These are phyloP conservation scores for Aspergillus affinis DNA, from an alignment of 495 filamentous ascomycete genomes.

Conservation along the genomic window DNA sequence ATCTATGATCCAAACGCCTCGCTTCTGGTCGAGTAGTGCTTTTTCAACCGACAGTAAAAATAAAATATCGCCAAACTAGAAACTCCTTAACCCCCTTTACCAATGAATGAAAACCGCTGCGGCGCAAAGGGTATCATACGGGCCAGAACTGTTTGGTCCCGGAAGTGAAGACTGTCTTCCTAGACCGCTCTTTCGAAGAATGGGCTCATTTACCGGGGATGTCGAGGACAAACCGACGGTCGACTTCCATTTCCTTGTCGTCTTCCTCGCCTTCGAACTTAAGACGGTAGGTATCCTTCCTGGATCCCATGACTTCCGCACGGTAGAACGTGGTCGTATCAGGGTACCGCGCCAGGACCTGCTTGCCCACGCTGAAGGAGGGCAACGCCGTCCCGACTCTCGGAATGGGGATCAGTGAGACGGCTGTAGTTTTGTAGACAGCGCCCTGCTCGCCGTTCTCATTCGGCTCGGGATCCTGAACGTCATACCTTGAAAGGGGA, in stretches of 20 bases:
- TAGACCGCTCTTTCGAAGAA: not conserved
- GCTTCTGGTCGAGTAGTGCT: not conserved
- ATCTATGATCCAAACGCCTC: not conserved
- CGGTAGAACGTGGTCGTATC: slow-evolving; percentile 97
- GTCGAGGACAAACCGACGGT: slow-evolving; percentile 76
- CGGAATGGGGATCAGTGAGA: slow-evolving; percentile 83
- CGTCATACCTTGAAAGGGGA: slow-evolving; percentile 67
- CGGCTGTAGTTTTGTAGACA: slow-evolving; percentile 76
- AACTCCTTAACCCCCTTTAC: not conserved
- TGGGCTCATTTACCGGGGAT: slow-evolving; percentile 52
- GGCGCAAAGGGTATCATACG: not conserved
- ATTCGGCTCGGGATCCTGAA: slow-evolving; percentile 91
- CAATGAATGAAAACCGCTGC: not conserved
- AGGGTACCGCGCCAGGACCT: slow-evolving; percentile 80
- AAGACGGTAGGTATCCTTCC: slow-evolving; percentile 63
- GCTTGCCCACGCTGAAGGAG: slow-evolving; percentile 74
- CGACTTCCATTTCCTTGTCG: slow-evolving; percentile 77
- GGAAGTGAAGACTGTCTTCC: not conserved
- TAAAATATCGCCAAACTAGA: not conserved
- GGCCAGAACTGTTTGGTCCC: not conserved
- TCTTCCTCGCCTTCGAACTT: slow-evolving; percentile 88
- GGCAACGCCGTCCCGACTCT: slow-evolving; percentile 54
- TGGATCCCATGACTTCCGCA: slow-evolving; percentile 80
- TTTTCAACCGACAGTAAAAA: not conserved
- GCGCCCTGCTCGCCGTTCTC: slow-evolving; percentile 67